phyloP scores from a whole-genome alignment of 164 flowering plant species.

The Aristolochia fimbriata region DNA sequence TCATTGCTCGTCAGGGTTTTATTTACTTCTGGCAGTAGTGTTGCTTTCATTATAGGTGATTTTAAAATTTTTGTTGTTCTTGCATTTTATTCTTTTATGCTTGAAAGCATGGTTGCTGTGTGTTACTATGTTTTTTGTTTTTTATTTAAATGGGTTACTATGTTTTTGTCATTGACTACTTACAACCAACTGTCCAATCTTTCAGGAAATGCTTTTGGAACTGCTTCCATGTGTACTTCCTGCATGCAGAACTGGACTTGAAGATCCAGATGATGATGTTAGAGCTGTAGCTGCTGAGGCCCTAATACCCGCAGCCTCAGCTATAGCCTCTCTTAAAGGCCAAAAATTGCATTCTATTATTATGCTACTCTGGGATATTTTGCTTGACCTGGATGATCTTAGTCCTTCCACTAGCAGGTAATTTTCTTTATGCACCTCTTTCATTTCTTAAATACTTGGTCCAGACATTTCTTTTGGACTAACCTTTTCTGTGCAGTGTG shows the following conservation, averaged over 20 bases:
- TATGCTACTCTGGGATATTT: slow-evolving; percentile 96
- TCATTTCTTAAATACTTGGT: neutral
- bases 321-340: slow-evolving; percentile 63
- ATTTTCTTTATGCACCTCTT: neutral
- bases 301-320: slow-evolving; percentile 71
- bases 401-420: slow-evolving; percentile 99
- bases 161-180: too few relatives aligned
- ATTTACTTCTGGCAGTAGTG: too few relatives aligned
- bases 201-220: slow-evolving; percentile 79
- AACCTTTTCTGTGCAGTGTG: slow-evolving; percentile 11
- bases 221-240: slow-evolving; percentile 74
- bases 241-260: slow-evolving; percentile 88
- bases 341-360: slow-evolving; percentile 63
- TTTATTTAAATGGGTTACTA: too few relatives aligned
- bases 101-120: too few relatives aligned
- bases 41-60: too few relatives aligned
- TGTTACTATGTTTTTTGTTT: too few relatives aligned
- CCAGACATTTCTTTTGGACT: neutral
- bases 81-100: too few relatives aligned
- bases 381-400: slow-evolving; percentile 95
- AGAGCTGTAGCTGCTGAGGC: slow-evolving; percentile 99
- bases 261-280: slow-evolving; percentile 99
- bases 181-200: neutral
- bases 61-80: too few relatives aligned
- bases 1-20: too few relatives aligned